A percentile compares a stretch with the other conserved stretches of the same genome.
Conservation (phyloP, 108 stramenopile genomes). For the Schizochytrium sp. region DNA sequence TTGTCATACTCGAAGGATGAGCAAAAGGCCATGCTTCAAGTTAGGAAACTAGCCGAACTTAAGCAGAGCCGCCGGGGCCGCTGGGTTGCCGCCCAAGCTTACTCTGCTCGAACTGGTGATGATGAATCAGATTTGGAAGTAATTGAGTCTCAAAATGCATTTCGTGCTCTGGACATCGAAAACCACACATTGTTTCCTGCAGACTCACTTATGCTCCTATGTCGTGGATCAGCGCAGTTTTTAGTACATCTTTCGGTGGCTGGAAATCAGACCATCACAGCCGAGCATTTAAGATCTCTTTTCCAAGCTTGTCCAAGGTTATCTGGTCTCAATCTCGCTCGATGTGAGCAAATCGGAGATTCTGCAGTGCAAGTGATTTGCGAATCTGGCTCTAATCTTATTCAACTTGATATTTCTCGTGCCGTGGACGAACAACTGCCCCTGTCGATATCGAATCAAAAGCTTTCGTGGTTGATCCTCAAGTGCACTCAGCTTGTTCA, state of each 20-base stretch:
- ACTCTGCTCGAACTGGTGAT: neutral
- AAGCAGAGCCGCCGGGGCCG: constrained; percentile 1
- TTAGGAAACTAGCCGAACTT: constrained; percentile 1
- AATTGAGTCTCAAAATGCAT: neutral
- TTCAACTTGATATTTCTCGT: neutral
- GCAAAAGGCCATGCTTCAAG: constrained; percentile 37
- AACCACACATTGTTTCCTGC: neutral
- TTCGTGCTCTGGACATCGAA: neutral
- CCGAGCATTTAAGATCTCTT: neutral
- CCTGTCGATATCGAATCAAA: neutral
- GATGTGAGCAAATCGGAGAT: constrained; percentile 1
- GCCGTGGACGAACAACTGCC: neutral
- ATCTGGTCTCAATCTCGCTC: neutral
- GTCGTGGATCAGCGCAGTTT: neutral
- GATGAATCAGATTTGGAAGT: neutral
- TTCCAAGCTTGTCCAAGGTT: neutral
- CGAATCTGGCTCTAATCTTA: neutral
- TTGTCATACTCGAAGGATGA: constrained; percentile 13
- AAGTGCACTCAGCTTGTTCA: neutral
- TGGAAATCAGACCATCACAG: neutral
- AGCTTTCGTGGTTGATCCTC: neutral
- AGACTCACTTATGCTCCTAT: neutral
- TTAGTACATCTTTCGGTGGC: neutral
- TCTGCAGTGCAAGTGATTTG: neutral
- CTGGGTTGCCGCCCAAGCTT: neutral